Evolutionary conservation across 345 rosid genomes (phyloP).

Genomic region (Camelina hispida): DNA sequence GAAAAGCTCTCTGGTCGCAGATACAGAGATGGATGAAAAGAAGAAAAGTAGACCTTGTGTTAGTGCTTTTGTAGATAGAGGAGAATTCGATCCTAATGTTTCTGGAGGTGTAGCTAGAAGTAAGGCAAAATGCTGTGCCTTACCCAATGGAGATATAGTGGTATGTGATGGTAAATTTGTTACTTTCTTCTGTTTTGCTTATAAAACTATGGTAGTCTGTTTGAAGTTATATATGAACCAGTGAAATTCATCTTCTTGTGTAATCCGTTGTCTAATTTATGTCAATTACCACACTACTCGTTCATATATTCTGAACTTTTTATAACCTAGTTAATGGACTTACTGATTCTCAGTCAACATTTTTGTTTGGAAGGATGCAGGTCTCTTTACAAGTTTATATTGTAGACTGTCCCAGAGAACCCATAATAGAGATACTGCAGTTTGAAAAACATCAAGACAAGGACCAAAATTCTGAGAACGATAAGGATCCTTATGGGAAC

Average conservation of each 20-base stretch:
- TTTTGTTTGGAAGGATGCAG: conserved; percentile 98
- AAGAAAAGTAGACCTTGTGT: conserved; percentile 44
- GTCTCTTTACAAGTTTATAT: conserved; percentile 88
- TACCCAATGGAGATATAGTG: conserved; percentile 95
- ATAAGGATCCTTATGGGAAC: conserved; percentile 74
- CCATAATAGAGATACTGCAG: conserved; percentile 93
- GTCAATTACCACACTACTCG: conserved; percentile 6
- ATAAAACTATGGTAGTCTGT: conserved; percentile 21
- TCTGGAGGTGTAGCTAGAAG: conserved; percentile 92
- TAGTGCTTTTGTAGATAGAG: conserved; percentile 80
- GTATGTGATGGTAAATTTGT: conserved; percentile 59
- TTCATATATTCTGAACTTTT: background rate
- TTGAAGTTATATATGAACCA: conserved; percentile 13
- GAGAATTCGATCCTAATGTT: conserved; percentile 72
- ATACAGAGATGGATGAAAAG: conserved; percentile 46
- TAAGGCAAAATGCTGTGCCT: conserved; percentile 70
- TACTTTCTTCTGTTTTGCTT: conserved; percentile 21
- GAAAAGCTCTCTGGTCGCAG: conserved; percentile 50
- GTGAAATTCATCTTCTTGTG: background rate
- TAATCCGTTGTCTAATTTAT: background rate
- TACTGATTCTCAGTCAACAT: conserved; percentile 58
- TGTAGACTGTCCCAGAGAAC: conserved; percentile 71
- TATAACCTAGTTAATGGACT: conserved; percentile 10
- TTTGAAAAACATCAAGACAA: conserved; percentile 78
- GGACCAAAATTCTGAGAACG: conserved; percentile 45